Percentiles rank a stretch among this genome's conserved stretches.
Evolutionary conservation across 148 eudicot genomes (phyloP).

Genomic region (Salicornia ramosissima): DNA sequence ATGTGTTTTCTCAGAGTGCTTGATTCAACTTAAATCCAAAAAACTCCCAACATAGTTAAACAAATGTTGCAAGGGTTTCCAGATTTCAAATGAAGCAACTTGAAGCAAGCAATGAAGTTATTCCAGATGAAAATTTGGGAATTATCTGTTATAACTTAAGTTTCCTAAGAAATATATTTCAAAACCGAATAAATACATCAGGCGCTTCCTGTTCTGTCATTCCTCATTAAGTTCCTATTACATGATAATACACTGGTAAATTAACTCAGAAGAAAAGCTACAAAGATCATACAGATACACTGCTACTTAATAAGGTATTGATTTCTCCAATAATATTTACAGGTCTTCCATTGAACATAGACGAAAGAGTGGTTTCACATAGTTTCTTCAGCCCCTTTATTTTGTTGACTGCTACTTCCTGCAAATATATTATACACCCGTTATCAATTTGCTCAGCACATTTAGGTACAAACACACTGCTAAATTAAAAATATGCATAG

Average conservation of each 20-base stretch:
- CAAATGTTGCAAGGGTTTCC: too few relatives aligned
- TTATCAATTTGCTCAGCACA: constrained; percentile 1
- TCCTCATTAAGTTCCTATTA: constrained; percentile 5
- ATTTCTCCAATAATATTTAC: constrained; percentile 88
- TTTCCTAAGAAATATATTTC: neutral
- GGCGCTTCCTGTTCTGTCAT: neutral
- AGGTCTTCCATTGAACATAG: constrained; percentile 88
- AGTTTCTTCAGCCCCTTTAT: constrained; percentile 86
- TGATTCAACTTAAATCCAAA: too few relatives aligned
- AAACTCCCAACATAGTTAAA: too few relatives aligned
- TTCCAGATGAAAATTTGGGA: neutral
- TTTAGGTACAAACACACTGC: neutral
- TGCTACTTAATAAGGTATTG: constrained; percentile 51
- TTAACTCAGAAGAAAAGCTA: neutral
- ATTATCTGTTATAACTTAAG: neutral
- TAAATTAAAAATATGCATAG: neutral
- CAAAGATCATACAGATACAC: constrained; percentile 30
- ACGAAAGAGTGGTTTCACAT: constrained; percentile 77
- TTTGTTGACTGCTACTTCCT: constrained; percentile 82
- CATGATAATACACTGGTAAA: neutral
- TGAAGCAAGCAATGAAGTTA: neutral
- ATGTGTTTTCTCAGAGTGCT: too few relatives aligned
- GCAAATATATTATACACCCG: constrained; percentile 18
- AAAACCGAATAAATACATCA: constrained; percentile 12
- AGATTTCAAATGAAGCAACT: neutral